A percentile compares a stretch with the other conserved stretches of the same genome.
Evolutionary conservation across 306 rosid genomes (phyloP).

Genomic region (Fagus crenata): DNA sequence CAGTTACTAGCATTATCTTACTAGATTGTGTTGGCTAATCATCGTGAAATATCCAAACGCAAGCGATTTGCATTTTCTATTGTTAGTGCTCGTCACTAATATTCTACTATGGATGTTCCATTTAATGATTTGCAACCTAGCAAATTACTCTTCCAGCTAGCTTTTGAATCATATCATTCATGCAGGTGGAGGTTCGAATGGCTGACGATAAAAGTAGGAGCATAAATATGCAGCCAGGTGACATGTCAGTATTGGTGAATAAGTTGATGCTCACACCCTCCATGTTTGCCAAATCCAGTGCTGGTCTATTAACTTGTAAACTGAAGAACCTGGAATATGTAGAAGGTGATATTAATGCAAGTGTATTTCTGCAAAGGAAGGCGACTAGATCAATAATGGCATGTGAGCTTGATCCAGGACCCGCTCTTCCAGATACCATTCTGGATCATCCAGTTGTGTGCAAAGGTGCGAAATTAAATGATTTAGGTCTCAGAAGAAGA

Average conservation of each 20-base stretch:
- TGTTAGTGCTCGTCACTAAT: not conserved
- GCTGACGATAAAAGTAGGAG: conserved; percentile 14
- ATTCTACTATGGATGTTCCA: not conserved
- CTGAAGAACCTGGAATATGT: not conserved
- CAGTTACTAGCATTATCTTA: not conserved
- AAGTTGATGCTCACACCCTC: not conserved
- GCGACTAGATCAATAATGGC: not conserved
- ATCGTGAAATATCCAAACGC: not conserved
- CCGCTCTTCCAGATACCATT: not conserved
- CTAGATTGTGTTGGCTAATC: not conserved
- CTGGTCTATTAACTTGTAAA: conserved; percentile 14
- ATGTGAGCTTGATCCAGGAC: conserved; percentile 13
- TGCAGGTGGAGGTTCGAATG: conserved; percentile 29
- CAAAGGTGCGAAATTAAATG: conserved; percentile 13
- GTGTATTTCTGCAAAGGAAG: not conserved
- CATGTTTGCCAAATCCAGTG: conserved; percentile 4
- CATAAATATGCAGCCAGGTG: not conserved
- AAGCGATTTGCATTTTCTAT: not conserved
- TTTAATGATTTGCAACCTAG: not conserved
- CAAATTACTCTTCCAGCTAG: conserved; percentile 1
- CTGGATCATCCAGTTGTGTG: conserved; percentile 19
- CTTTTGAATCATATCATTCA: not conserved
- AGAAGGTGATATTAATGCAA: conserved; percentile 9
- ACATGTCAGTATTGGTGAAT: conserved; percentile 1
- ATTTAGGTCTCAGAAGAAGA: conserved; percentile 9